Conservation (phyloP, 2,329 filamentous ascomycete species). For the Diaporthe citrichinensis region DNA sequence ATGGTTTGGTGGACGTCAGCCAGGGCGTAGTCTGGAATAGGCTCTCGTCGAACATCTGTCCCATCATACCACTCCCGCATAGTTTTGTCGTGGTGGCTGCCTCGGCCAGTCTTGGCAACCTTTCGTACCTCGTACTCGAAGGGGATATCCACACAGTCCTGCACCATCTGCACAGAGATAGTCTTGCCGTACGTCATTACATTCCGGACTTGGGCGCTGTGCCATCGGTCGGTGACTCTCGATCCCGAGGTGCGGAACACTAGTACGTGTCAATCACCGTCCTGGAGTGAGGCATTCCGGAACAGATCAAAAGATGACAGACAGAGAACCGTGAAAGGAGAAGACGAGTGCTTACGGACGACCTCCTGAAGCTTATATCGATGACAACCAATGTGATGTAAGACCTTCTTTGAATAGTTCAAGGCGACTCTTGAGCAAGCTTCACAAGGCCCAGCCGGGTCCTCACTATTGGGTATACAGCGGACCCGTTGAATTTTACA, state of each 20-base stretch:
- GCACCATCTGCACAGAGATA: conserved; percentile 55
- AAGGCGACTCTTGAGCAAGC: conserved; percentile 55
- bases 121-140: conserved; percentile 57
- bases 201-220: conserved; percentile 57
- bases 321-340: not conserved
- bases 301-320: not conserved
- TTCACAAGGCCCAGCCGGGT: conserved; percentile 54
- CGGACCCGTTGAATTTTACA: conserved; percentile 59
- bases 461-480: conserved; percentile 54
- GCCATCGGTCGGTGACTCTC: conserved; percentile 60
- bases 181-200: conserved; percentile 48
- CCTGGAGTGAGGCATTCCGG: not conserved
- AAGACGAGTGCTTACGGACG: not conserved
- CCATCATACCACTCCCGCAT: not conserved
- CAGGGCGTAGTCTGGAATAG: conserved; percentile 54
- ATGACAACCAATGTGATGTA: conserved; percentile 61
- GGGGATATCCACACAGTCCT: conserved; percentile 54
- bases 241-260: conserved; percentile 61
- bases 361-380: conserved; percentile 59
- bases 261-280: not conserved
- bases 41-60: not conserved
- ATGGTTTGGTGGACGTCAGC: conserved; percentile 54
- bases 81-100: not conserved
- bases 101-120: conserved; percentile 49
- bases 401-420: conserved; percentile 60